Evolutionary conservation across 2,329 filamentous ascomycete species (phyloP).

Genomic region (Monosporascus sp.): DNA sequence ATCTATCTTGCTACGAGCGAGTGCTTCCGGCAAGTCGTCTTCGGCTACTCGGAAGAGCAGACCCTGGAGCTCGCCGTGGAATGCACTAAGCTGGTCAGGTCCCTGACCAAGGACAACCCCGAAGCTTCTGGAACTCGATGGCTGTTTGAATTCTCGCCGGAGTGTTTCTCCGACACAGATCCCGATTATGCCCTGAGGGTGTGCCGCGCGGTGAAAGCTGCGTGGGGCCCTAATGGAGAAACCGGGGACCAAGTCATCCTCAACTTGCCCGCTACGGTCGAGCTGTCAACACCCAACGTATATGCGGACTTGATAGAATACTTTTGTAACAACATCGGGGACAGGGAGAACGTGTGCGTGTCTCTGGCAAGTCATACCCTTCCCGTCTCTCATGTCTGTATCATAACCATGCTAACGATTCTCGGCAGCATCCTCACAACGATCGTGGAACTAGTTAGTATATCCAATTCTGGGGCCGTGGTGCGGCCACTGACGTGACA

Average conservation of each 20-base stretch:
- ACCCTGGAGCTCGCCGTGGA: slow-evolving; percentile 2
- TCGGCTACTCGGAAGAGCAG: background rate
- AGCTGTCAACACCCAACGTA: slow-evolving; percentile 11
- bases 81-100: slow-evolving; percentile 1
- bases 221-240: slow-evolving; percentile 1
- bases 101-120: slow-evolving; percentile 5
- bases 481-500: too few species aligned
- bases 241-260: slow-evolving; percentile 1
- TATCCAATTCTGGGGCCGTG: too few species aligned
- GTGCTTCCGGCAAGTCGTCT: slow-evolving; percentile 6
- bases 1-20: slow-evolving; percentile 9
- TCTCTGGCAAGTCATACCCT: background rate
- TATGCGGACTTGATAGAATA: slow-evolving; percentile 35
- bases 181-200: slow-evolving; percentile 1
- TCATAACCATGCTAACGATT: background rate
- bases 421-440: background rate
- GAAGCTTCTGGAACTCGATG: slow-evolving; percentile 1
- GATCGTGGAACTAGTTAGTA: too few species aligned
- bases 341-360: background rate
- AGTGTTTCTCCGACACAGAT: slow-evolving; percentile 5
- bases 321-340: slow-evolving; percentile 40
- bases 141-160: slow-evolving; percentile 2
- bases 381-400: background rate
- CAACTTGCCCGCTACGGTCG: slow-evolving; percentile 5
- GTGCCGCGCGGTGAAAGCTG: slow-evolving; percentile 2